Percentiles rank a stretch among this genome's conserved stretches.
Conservation (phyloP, 306 rosid genomes). For the Styphnolobium japonicum region DNA sequence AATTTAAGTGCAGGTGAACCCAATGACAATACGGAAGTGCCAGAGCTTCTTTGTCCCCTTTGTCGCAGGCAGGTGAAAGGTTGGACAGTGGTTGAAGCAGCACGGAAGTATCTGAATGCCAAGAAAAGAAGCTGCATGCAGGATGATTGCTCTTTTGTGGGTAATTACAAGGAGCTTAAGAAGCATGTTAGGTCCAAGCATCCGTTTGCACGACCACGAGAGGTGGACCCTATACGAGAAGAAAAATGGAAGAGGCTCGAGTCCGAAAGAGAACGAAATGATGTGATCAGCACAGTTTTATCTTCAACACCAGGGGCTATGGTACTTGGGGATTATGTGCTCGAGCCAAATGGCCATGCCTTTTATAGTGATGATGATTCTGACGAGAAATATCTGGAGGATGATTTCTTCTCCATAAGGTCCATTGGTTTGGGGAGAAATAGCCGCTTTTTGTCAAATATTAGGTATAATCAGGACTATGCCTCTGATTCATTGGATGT, state of each 20-base stretch:
- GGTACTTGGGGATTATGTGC: slow-evolving; percentile 89
- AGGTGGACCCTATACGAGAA: slow-evolving; percentile 78
- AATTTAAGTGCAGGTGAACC: slow-evolving; percentile 47
- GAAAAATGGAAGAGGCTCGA: slow-evolving; percentile 94
- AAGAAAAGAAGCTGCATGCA: slow-evolving; percentile 95
- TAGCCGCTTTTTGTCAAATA: slow-evolving; percentile 46
- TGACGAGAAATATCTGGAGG: slow-evolving; percentile 57
- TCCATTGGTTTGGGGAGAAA: slow-evolving; percentile 52
- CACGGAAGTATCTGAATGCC: slow-evolving; percentile 70
- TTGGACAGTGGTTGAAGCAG: slow-evolving; percentile 95
- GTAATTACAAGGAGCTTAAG: slow-evolving; percentile 75
- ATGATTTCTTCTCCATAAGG: slow-evolving; percentile 46
- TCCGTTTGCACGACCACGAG: slow-evolving; percentile 88
- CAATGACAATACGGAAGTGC: slow-evolving; percentile 42
- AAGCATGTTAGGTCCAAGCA: slow-evolving; percentile 83
- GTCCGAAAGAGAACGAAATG: slow-evolving; percentile 85
- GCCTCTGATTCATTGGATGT: slow-evolving; percentile 32
- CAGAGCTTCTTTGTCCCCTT: slow-evolving; percentile 94
- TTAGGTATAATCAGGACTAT: slow-evolving; percentile 43
- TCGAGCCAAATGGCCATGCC: slow-evolving; percentile 66
- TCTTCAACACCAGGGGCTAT: slow-evolving; percentile 91
- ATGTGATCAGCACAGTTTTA: slow-evolving; percentile 87
- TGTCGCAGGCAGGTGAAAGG: slow-evolving; percentile 96
- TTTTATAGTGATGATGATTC: slow-evolving; percentile 67
- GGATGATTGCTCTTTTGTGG: slow-evolving; percentile 79